These are phyloP conservation scores for Candida glucosophila DNA, from an alignment of 1,139 yeast species.

Conservation along the genomic window DNA sequence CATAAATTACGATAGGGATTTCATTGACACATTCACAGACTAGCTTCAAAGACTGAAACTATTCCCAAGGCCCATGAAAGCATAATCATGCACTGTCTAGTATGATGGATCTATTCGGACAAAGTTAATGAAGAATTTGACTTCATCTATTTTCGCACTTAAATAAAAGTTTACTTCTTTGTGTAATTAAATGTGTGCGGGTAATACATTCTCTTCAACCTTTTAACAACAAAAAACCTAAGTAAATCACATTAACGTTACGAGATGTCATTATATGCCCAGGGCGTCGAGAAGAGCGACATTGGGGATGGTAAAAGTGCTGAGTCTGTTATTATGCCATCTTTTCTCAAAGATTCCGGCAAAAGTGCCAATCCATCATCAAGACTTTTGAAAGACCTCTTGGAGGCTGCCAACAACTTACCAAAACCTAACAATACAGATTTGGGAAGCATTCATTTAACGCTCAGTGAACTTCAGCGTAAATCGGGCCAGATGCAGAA, in stretches of 20 bases:
- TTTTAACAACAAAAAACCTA: too few species aligned
- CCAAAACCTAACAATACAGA: conserved; percentile 55
- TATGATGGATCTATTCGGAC: conserved; percentile 49
- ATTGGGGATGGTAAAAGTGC: too few species aligned
- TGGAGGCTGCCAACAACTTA: conserved; percentile 63
- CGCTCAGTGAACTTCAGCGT: conserved; percentile 68
- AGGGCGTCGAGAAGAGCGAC: too few species aligned
- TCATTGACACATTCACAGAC: conserved; percentile 2
- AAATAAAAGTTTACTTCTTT: too few species aligned
- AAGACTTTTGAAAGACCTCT: conserved; percentile 46
- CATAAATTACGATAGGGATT: conserved; percentile 20
- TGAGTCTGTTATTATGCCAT: too few species aligned
- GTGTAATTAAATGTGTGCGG: too few species aligned
- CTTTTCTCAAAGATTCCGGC: too few species aligned
- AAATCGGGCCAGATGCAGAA: conserved; percentile 57
- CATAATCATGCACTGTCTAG: conserved; percentile 41
- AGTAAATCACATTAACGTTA: too few species aligned
- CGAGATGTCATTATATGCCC: too few species aligned
- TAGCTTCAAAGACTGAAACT: conserved; percentile 13
- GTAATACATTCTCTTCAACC: too few species aligned
- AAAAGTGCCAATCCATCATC: conserved; percentile 4
- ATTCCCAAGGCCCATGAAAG: conserved; percentile 10
- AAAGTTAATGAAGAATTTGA: conserved; percentile 30
- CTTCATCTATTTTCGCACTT: too few species aligned
- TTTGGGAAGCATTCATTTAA: conserved; percentile 65